Evolutionary conservation across 495 filamentous ascomycete species (phyloP).

Genomic region (Aspergillus leporis): DNA sequence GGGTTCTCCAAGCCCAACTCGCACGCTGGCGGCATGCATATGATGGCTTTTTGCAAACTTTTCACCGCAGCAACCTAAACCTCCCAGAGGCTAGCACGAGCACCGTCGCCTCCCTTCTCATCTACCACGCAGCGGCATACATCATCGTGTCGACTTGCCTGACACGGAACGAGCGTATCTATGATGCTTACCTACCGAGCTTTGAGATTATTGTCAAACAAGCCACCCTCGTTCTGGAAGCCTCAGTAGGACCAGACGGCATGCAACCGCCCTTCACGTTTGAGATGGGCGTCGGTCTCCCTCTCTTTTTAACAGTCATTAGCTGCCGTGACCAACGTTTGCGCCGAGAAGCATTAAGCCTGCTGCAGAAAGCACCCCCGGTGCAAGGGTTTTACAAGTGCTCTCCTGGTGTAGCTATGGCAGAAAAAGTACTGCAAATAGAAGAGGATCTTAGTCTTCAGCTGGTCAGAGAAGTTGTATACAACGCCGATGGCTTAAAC

Average conservation of each 20-base stretch:
- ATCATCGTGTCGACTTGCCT: slow-evolving; percentile 1
- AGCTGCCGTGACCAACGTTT: slow-evolving; percentile 31
- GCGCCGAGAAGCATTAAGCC: slow-evolving; percentile 26
- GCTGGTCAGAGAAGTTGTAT: neutral
- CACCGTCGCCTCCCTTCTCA: slow-evolving; percentile 2
- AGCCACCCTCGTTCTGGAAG: slow-evolving; percentile 18
- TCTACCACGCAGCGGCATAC: neutral
- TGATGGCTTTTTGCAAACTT: neutral
- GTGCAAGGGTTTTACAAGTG: slow-evolving; percentile 30
- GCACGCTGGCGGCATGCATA: neutral
- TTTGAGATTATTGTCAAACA: slow-evolving; percentile 33
- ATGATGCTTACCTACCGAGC: neutral
- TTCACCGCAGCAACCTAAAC: neutral
- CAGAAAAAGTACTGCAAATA: neutral
- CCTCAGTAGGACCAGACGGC: slow-evolving; percentile 20
- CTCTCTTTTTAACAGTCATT: slow-evolving; percentile 27
- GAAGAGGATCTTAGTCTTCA: neutral
- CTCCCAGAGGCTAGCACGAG: neutral
- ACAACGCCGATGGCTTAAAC: too few species aligned
- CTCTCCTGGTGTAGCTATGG: neutral
- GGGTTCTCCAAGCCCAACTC: slow-evolving; percentile 13
- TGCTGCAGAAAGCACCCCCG: slow-evolving; percentile 24
- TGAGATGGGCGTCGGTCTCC: slow-evolving; percentile 28
- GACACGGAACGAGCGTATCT: neutral
- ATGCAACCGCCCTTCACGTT: slow-evolving; percentile 34